Conservation (phyloP, 176 grass and related monocot genomes). For the Zoysia pacifica region DNA sequence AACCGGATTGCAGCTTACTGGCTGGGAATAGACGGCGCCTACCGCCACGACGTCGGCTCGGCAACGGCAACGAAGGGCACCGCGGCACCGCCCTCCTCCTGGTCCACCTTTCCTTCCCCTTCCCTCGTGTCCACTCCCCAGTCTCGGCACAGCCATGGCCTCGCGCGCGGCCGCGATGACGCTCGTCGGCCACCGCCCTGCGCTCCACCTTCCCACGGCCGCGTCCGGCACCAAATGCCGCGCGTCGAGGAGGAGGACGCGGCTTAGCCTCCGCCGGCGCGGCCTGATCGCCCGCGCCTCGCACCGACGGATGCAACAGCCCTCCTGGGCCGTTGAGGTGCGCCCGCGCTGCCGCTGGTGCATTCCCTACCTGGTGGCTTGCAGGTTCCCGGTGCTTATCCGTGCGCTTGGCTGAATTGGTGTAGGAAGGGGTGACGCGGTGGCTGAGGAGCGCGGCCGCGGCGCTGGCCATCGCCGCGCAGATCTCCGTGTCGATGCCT, state of each 20-base stretch:
- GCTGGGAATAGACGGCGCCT: conserved; percentile 43
- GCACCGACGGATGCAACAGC: neutral
- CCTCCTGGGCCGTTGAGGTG: conserved; percentile 32
- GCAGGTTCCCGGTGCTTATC: neutral
- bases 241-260: neutral
- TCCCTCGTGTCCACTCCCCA: neutral
- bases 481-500: conserved; percentile 67
- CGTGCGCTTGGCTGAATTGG: neutral
- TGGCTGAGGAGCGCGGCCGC: conserved; percentile 52
- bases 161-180: conserved; percentile 37
- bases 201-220: neutral
- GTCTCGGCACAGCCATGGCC: conserved; percentile 37
- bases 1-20: conserved; percentile 47
- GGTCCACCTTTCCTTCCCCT: neutral
- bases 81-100: neutral
- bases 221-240: neutral
- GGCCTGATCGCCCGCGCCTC: conserved; percentile 10
- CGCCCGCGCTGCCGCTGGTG: neutral
- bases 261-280: neutral
- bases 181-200: conserved; percentile 13
- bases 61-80: conserved; percentile 16
- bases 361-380: neutral
- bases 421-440: conserved; percentile 29
- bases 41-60: conserved; percentile 31
- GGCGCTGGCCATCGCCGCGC: conserved; percentile 62